These are phyloP conservation scores for Saccharomycopsis fermentans DNA, from an alignment of 805 yeast species.

Conservation along the genomic window DNA sequence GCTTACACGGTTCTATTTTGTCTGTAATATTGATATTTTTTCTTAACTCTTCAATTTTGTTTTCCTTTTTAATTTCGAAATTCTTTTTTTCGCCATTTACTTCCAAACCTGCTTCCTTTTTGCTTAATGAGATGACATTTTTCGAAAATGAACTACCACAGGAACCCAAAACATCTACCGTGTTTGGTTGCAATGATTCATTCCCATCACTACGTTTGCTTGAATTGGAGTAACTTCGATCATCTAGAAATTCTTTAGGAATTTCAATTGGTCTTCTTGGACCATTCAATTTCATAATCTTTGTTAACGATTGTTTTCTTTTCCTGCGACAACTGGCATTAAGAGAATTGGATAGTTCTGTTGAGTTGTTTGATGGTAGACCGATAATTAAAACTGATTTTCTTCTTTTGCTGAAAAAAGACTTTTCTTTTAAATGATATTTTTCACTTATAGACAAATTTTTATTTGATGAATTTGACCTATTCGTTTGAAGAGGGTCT, in stretches of 20 bases:
- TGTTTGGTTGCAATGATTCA: neutral
- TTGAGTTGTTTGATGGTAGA: neutral
- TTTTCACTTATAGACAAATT: neutral
- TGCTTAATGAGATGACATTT: too few species aligned
- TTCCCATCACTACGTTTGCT: neutral
- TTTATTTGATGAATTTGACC: neutral
- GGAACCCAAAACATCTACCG: too few species aligned
- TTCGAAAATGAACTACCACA: too few species aligned
- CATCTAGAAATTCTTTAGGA: constrained; percentile 3
- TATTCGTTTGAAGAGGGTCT: neutral
- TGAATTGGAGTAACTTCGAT: neutral
- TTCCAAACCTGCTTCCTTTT: too few species aligned
- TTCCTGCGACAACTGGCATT: neutral
- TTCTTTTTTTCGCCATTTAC: too few species aligned
- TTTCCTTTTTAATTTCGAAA: neutral
- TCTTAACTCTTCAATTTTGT: neutral
- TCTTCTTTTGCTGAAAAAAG: neutral
- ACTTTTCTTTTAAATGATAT: neutral
- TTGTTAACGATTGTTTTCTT: neutral
- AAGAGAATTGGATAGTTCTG: neutral
- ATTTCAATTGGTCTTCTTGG: constrained; percentile 18
- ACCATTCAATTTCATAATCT: constrained; percentile 15
- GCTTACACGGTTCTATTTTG: neutral
- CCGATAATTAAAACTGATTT: neutral
- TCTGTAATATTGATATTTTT: neutral